phyloP scores from a whole-genome alignment of 352 stramenopile genomes.

The Phytophthora fragariaefolia region DNA sequence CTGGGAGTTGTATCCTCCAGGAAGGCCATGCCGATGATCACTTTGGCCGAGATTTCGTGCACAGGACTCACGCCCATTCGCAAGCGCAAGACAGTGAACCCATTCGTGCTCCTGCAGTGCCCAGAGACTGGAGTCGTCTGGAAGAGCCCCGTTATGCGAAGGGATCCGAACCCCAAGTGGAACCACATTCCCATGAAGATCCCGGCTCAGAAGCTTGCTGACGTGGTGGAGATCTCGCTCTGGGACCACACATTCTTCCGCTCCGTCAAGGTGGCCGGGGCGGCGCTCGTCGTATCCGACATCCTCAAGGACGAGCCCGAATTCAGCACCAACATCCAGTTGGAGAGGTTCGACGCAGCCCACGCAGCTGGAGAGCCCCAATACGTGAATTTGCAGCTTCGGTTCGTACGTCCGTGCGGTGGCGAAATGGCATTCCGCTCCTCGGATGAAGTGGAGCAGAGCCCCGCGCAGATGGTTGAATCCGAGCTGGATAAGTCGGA shows the following conservation, averaged over 20 bases:
- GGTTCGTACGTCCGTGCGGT: slow-evolving; percentile 33
- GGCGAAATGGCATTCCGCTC: slow-evolving; percentile 26
- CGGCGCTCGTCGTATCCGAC: slow-evolving; percentile 50
- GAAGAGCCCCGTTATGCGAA: slow-evolving; percentile 56
- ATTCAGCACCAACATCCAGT: slow-evolving; percentile 53
- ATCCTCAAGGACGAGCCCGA: slow-evolving; percentile 46
- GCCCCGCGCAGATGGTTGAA: slow-evolving; percentile 5
- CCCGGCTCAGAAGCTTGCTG: slow-evolving; percentile 35
- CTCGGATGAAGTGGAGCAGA: slow-evolving; percentile 36
- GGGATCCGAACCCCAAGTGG: slow-evolving; percentile 53
- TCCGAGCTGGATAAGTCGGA: slow-evolving; percentile 19
- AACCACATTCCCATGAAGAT: slow-evolving; percentile 49
- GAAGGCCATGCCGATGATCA: slow-evolving; percentile 26
- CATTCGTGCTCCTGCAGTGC: slow-evolving; percentile 56
- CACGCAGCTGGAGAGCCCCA: slow-evolving; percentile 34
- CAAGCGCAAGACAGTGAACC: slow-evolving; percentile 63
- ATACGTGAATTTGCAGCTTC: slow-evolving; percentile 45
- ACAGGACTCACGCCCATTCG: slow-evolving; percentile 52
- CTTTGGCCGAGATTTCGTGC: slow-evolving; percentile 46
- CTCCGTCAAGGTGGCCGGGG: slow-evolving; percentile 61
- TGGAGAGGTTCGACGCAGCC: slow-evolving; percentile 53
- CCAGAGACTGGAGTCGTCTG: slow-evolving; percentile 36
- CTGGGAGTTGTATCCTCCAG: slow-evolving; percentile 6
- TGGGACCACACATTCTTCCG: slow-evolving; percentile 75
- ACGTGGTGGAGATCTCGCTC: slow-evolving; percentile 65